phyloP scores from a whole-genome alignment of 1,284 basidiomycete genomes.

The Malassezia brasiliensis region DNA sequence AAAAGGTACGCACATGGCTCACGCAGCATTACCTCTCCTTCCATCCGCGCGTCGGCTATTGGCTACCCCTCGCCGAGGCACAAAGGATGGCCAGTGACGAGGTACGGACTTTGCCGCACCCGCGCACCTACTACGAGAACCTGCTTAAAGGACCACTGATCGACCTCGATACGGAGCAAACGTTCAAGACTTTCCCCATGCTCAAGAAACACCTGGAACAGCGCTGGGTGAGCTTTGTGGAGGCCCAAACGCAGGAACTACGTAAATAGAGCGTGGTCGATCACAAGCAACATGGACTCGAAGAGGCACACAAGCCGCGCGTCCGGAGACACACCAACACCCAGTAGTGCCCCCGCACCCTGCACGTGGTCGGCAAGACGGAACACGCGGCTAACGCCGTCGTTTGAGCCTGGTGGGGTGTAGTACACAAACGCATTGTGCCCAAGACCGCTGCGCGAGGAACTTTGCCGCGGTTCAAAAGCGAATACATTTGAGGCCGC shows the following conservation, averaged over 20 bases:
- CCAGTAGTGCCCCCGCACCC: constrained; percentile 1
- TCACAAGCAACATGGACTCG: neutral
- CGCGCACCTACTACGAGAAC: constrained; percentile 56
- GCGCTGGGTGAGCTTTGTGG: neutral
- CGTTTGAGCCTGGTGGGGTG: constrained; percentile 17
- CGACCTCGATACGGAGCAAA: constrained; percentile 60
- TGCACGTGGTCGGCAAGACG: neutral
- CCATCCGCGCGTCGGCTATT: constrained; percentile 75
- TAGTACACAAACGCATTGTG: constrained; percentile 12
- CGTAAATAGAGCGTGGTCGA: neutral
- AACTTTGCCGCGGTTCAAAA: constrained; percentile 2
- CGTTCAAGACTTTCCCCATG: constrained; percentile 63
- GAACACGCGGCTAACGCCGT: constrained; percentile 5
- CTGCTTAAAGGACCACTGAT: constrained; percentile 60
- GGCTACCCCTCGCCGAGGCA: constrained; percentile 67
- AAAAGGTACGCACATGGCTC: constrained; percentile 52
- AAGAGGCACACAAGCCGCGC: neutral
- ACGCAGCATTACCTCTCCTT: constrained; percentile 75
- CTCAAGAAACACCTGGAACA: constrained; percentile 61
- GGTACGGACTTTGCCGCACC: constrained; percentile 51
- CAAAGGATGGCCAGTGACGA: constrained; percentile 57
- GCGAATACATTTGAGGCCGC: neutral
- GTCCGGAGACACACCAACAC: neutral
- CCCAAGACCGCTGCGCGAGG: neutral
- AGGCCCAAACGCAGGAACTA: neutral